Evolutionary conservation across 306 rosid genomes (phyloP).

Genomic region (Coriaria nepalensis): DNA sequence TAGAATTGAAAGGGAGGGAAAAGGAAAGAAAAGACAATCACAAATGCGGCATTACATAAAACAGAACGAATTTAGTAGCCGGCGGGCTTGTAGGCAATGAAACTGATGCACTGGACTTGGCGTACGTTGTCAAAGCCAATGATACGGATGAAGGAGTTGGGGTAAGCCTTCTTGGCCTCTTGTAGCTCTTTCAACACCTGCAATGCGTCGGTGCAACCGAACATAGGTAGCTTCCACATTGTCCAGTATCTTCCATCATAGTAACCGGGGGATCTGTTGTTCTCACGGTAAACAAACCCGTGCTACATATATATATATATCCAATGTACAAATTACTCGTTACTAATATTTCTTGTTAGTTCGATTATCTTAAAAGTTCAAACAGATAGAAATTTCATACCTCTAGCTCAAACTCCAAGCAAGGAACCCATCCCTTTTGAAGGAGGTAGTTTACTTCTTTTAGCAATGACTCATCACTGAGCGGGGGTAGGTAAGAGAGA

Average conservation of each 20-base stretch:
- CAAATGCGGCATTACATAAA: too few relatives aligned
- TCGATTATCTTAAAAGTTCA: neutral
- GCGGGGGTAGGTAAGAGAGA: slow-evolving; percentile 63
- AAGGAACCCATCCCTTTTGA: slow-evolving; percentile 47
- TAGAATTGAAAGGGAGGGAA: neutral
- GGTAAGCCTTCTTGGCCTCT: slow-evolving; percentile 35
- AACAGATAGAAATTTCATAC: slow-evolving; percentile 11
- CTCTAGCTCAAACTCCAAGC: slow-evolving; percentile 54
- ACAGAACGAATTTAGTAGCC: neutral
- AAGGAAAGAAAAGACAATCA: neutral
- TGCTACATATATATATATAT: slow-evolving; percentile 17
- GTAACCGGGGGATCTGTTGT: slow-evolving; percentile 60
- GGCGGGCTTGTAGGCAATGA: slow-evolving; percentile 63
- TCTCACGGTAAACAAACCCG: slow-evolving; percentile 38
- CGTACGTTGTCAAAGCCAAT: slow-evolving; percentile 78
- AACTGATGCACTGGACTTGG: slow-evolving; percentile 77
- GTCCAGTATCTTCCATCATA: slow-evolving; percentile 86
- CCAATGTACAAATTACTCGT: neutral
- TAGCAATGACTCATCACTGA: neutral
- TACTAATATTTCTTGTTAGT: too few relatives aligned
- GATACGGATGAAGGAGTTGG: slow-evolving; percentile 34
- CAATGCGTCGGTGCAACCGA: slow-evolving; percentile 41
- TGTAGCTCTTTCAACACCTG: slow-evolving; percentile 44
- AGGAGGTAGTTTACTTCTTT: slow-evolving; percentile 62
- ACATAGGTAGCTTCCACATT: slow-evolving; percentile 97